These are phyloP conservation scores for Pyrenophora tritici-repentis DNA, from an alignment of 2,329 filamentous ascomycete species.

Conservation along the genomic window DNA sequence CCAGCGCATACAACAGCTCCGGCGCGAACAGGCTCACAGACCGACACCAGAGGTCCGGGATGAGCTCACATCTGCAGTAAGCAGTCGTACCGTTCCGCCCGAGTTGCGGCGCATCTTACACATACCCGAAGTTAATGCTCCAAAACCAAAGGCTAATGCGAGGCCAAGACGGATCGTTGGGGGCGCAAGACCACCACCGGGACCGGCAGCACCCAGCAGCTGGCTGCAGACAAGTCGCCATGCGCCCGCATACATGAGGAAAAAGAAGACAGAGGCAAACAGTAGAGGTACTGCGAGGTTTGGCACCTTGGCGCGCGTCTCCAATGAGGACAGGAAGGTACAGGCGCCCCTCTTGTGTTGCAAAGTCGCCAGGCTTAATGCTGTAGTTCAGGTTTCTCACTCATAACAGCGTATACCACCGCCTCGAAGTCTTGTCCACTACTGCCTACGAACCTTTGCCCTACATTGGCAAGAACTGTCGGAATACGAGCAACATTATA, in stretches of 20 bases:
- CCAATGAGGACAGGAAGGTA: conserved; percentile 37
- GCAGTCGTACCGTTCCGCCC: conserved; percentile 52
- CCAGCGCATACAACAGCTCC: conserved; percentile 54
- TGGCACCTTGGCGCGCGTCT: conserved; percentile 29
- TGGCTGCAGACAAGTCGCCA: conserved; percentile 48
- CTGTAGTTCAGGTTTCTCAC: conserved; percentile 28
- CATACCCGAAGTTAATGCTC: conserved; percentile 53
- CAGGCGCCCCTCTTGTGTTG: not conserved
- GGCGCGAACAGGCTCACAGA: conserved; percentile 49
- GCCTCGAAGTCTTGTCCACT: conserved; percentile 54
- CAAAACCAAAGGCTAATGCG: conserved; percentile 50
- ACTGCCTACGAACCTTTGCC: conserved; percentile 59
- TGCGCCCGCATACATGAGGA: conserved; percentile 27
- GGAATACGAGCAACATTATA: conserved; percentile 61
- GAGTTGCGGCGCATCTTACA: conserved; percentile 52
- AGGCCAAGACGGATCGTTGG: conserved; percentile 30
- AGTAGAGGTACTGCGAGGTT: conserved; percentile 21
- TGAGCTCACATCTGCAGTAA: conserved; percentile 50
- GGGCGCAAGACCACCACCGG: conserved; percentile 45
- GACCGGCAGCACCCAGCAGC: conserved; percentile 54
- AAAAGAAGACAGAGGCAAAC: conserved; percentile 17
- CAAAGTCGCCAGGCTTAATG: conserved; percentile 17
- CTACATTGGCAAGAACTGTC: conserved; percentile 61
- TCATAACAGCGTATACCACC: conserved; percentile 38
- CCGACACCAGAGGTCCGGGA: conserved; percentile 51